A percentile compares a stretch with the other conserved stretches of the same genome.
These are phyloP conservation scores for Bipolaris zeicola DNA, from an alignment of 2,329 filamentous ascomycete species.

Conservation along the genomic window DNA sequence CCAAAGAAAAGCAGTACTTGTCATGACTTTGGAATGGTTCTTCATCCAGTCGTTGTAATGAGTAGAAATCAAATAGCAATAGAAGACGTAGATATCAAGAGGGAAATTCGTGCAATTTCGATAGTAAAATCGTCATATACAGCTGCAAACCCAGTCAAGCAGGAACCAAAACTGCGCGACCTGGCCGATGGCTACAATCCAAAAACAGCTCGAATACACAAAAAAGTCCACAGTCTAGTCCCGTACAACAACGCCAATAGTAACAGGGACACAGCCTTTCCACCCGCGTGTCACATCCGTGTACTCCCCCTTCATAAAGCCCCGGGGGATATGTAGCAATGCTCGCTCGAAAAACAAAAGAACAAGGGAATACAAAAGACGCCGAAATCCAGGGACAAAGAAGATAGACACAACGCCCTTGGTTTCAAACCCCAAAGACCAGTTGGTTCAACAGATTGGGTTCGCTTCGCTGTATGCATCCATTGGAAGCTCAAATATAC, in stretches of 20 bases:
- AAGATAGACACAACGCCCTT: slow-evolving; percentile 4
- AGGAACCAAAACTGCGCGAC: neutral
- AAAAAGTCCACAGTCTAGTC: neutral
- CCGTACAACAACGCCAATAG: slow-evolving; percentile 5
- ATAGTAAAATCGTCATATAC: neutral
- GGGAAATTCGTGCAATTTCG: neutral
- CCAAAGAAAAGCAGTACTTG: neutral
- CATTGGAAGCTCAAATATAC: slow-evolving; percentile 1
- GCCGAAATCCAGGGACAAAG: neutral
- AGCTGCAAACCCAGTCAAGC: neutral
- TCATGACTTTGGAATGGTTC: neutral
- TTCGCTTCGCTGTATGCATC: slow-evolving; percentile 1
- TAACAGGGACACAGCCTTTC: neutral
- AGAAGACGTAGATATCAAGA: neutral
- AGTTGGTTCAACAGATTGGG: neutral
- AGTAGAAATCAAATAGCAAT: neutral
- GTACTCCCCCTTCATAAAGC: slow-evolving; percentile 1
- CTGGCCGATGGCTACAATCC: neutral
- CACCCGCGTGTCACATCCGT: slow-evolving; percentile 2
- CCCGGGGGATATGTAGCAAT: slow-evolving; percentile 1
- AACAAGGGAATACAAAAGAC: neutral
- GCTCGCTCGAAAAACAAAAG: slow-evolving; percentile 5
- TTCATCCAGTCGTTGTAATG: neutral
- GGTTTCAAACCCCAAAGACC: neutral
- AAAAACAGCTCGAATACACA: slow-evolving; percentile 1